Base-by-base conservation (phyloP, 441 rosid genomes). In the Metrosideros polymorpha region DNA sequence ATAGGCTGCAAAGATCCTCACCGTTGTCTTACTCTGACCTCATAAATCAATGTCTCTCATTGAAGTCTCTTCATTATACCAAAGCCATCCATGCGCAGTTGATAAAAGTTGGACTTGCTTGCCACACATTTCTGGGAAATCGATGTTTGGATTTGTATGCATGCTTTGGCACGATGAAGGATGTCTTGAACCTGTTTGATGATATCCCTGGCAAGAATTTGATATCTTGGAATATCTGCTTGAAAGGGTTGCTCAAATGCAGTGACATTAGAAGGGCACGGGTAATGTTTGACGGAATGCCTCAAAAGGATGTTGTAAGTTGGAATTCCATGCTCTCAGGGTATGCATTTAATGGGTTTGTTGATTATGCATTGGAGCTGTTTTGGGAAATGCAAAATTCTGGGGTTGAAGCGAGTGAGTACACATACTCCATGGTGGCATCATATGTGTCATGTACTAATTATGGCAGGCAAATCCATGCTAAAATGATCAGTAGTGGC, bases 281-380 rank as follows among this genome's bases (percentile, higher is more conserved):
- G 12, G 49, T 24, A 8, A 0, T 92, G 94, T 96, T 96, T 61
- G 96, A 93, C 84, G 91, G 90, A 92, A 95, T 94, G 92, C 94
- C 95, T 32, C 92, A 89, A 30, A 88, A 93, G 82, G 95, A 96
- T 91, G 93, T 91, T 83, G 95, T 93, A 45, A 91, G 92, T 85
- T 95, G 94, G 95, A 96, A 96, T 85, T 92, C 96, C 7, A 92
- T 95, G 93, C 91, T 93, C 61, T 91, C 91, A 18, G 94, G 93
- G 82, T 92, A 57, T 85, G 91, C 86, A 75, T 92, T 89, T 47
- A 85, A 86, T 86, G 96, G 94, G 43, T 87, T 51, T 88, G 82
- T 82, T n/a, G 86, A 75, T 86, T 61, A 61, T 89, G 94, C 92
- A 30, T 82, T 93, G 18, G 90, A 88, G 83, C 27, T 85, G 86